Evolutionary conservation across 1,284 basidiomycete genomes (phyloP).

Genomic region (Meripilus lineatus): DNA sequence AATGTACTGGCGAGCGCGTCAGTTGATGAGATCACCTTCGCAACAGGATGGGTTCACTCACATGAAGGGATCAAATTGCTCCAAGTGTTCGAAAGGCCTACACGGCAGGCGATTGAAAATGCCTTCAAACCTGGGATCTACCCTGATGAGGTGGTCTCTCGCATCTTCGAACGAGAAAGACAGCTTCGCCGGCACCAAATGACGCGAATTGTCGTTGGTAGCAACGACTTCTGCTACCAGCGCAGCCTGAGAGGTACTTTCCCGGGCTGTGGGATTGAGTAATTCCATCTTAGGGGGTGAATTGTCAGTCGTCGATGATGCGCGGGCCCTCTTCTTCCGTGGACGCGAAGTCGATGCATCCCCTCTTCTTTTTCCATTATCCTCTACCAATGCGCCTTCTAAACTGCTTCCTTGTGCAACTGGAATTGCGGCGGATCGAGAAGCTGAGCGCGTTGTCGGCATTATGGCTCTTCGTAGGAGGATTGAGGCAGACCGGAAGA

Average conservation of each 20-base stretch:
- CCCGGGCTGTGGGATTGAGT: too few species aligned
- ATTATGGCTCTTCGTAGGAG: too few species aligned
- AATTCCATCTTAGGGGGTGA: too few species aligned
- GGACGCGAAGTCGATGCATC: not conserved
- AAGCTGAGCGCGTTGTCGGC: too few species aligned
- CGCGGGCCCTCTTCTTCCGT: not conserved
- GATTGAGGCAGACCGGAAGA: too few species aligned
- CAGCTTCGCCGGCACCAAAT: constrained; percentile 56
- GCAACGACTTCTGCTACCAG: not conserved
- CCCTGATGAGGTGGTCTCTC: constrained; percentile 61
- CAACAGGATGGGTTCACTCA: too few species aligned
- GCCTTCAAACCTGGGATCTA: constrained; percentile 68
- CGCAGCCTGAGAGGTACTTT: too few species aligned
- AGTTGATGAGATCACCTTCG: not conserved
- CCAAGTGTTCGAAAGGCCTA: constrained; percentile 70
- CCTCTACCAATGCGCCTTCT: too few species aligned
- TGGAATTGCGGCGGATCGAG: too few species aligned
- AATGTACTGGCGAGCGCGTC: constrained; percentile 32
- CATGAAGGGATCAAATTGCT: constrained; percentile 74
- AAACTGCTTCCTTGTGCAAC: too few species aligned
- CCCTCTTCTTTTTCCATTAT: not conserved
- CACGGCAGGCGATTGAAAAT: constrained; percentile 65
- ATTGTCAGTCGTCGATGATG: too few species aligned
- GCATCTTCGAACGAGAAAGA: constrained; percentile 75
- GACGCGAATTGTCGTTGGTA: not conserved